Conservation (phyloP, 495 filamentous ascomycete species). For the Ramalina intermedia region DNA sequence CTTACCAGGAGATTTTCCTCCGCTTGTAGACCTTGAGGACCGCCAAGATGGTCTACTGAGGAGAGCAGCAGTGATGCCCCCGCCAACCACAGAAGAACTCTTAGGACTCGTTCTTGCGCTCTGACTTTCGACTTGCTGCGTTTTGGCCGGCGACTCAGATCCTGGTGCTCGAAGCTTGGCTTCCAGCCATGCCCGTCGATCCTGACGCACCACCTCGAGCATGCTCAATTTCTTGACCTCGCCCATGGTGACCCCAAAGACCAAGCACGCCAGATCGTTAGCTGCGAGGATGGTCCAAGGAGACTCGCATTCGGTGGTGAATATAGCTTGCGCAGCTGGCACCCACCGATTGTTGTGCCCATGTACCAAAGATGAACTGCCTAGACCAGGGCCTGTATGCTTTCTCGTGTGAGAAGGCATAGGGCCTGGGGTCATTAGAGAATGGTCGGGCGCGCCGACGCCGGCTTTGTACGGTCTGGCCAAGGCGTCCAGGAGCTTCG, state of each 20-base stretch:
- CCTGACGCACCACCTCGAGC: constrained; percentile 80
- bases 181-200: constrained; percentile 79
- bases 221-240: constrained; percentile 93
- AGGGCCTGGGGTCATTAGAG: constrained; percentile 30
- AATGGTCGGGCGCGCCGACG: constrained; percentile 20
- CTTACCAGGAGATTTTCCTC: constrained; percentile 42
- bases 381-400: constrained; percentile 20
- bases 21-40: constrained; percentile 60
- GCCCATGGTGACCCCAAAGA: constrained; percentile 88
- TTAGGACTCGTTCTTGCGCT: constrained; percentile 30
- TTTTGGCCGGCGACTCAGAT: constrained; percentile 30
- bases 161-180: constrained; percentile 56
- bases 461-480: constrained; percentile 56
- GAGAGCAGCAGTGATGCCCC: constrained; percentile 72
- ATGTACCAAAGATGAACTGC: constrained; percentile 38
- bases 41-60: constrained; percentile 79
- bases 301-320: constrained; percentile 72
- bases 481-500: constrained; percentile 76
- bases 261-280: constrained; percentile 91
- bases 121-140: constrained; percentile 25
- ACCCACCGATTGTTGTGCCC: constrained; percentile 82
- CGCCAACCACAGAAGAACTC: constrained; percentile 41
- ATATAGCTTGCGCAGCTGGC: constrained; percentile 87
- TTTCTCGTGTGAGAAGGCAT: constrained; percentile 21
- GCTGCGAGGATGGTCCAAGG: constrained; percentile 94